Percentiles rank a stretch among this genome's conserved stretches.
phyloP scores from a whole-genome alignment of 306 rosid genomes.

The Neltuma alba region DNA sequence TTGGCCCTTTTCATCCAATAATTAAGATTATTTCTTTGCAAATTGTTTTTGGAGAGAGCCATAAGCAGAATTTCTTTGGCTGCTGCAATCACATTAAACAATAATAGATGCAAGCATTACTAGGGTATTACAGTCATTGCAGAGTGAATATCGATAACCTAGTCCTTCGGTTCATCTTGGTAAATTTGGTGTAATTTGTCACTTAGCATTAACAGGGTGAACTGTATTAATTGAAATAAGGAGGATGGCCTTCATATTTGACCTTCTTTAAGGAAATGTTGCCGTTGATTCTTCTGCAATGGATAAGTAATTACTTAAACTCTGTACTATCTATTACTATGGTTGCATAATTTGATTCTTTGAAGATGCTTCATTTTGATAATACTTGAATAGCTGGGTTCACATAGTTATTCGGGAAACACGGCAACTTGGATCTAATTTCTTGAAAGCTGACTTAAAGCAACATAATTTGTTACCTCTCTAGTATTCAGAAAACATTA shows the following conservation, averaged over 20 bases:
- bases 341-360: conserved; percentile 12
- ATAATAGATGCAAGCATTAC: neutral
- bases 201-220: neutral
- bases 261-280: neutral
- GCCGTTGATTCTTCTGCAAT: neutral
- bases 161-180: neutral
- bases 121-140: neutral
- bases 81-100: neutral
- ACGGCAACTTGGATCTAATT: neutral
- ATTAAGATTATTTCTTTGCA: neutral
- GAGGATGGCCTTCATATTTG: neutral
- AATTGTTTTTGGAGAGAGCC: neutral
- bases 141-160: neutral
- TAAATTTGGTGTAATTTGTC: neutral
- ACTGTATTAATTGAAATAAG: neutral
- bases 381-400: neutral
- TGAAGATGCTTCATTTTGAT: conserved; percentile 14
- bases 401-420: neutral
- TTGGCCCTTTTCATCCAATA: neutral
- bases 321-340: neutral
- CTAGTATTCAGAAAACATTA: neutral
- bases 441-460: conserved; percentile 5
- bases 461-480: conserved; percentile 7
- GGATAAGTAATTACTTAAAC: neutral
- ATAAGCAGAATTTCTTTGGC: neutral